Conservation (phyloP, 352 stramenopile species). For the Globisporangium camurandrum region DNA sequence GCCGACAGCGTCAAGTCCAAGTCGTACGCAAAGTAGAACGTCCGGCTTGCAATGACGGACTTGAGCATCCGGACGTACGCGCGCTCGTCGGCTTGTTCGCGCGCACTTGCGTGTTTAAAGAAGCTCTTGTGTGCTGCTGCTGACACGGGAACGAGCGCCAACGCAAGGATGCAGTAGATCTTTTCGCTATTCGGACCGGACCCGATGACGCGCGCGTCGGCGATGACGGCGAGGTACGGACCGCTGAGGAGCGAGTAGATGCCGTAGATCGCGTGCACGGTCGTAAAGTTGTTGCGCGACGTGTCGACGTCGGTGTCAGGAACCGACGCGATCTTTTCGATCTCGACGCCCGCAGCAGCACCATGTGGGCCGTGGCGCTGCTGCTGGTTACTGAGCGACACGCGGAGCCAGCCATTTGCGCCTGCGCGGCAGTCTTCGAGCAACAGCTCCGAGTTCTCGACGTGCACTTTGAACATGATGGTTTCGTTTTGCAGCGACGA, state of each 20-base stretch:
- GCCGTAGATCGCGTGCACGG: slow-evolving; percentile 54
- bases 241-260: slow-evolving; percentile 57
- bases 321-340: slow-evolving; percentile 38
- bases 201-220: slow-evolving; percentile 50
- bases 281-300: slow-evolving; percentile 17
- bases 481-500: not conserved
- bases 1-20: slow-evolving; percentile 59
- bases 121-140: slow-evolving; percentile 40
- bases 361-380: not conserved
- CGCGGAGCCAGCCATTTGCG: slow-evolving; percentile 49
- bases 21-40: slow-evolving; percentile 70
- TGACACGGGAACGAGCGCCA: slow-evolving; percentile 45
- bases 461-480: slow-evolving; percentile 76
- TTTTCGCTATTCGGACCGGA: slow-evolving; percentile 48
- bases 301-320: slow-evolving; percentile 28
- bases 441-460: slow-evolving; percentile 56
- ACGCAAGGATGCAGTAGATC: slow-evolving; percentile 48
- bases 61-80: slow-evolving; percentile 54
- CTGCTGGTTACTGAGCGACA: slow-evolving; percentile 16
- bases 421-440: slow-evolving; percentile 75
- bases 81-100: slow-evolving; percentile 47
- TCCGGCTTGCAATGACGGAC: slow-evolving; percentile 32
- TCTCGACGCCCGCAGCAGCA: slow-evolving; percentile 20
- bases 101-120: slow-evolving; percentile 39
- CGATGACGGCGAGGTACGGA: slow-evolving; percentile 45